Conservation (phyloP, 148 eudicot species). For the Euryodendron excelsum region DNA sequence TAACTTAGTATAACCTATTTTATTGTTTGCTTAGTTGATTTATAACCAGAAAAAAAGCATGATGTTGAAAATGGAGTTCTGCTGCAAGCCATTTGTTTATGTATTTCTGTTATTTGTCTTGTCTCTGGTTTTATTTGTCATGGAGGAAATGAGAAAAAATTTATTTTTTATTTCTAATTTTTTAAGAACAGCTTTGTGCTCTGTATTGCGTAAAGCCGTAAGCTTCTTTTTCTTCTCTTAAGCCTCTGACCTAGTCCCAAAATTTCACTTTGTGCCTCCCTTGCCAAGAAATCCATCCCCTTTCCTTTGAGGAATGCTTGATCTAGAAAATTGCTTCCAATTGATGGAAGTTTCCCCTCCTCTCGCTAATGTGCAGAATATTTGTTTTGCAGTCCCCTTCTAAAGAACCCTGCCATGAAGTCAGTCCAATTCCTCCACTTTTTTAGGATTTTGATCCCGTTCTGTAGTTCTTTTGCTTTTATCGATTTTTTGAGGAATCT, state of each 20-base stretch:
- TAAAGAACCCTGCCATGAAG: not conserved
- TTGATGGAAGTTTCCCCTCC: not conserved
- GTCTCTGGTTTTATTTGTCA: slow-evolving; percentile 1
- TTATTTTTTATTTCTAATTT: not conserved
- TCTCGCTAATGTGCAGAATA: not conserved
- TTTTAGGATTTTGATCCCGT: not conserved
- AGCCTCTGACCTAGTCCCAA: not conserved
- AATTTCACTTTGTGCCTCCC: not conserved
- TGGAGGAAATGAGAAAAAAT: not conserved
- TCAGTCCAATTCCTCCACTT: not conserved
- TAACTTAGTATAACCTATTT: not conserved
- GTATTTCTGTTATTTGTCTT: not conserved
- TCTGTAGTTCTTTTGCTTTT: too few relatives aligned
- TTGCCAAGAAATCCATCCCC: not conserved
- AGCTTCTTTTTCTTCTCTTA: not conserved
- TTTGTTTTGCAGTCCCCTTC: not conserved
- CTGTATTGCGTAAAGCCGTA: too few relatives aligned
- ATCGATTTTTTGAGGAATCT: too few relatives aligned
- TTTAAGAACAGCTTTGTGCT: not conserved
- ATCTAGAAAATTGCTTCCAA: not conserved
- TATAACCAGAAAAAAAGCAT: not conserved
- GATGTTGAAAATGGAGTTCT: not conserved
- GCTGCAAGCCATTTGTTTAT: not conserved
- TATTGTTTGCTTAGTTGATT: not conserved
- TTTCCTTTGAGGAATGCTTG: not conserved